Percentiles rank a stretch among this genome's conserved stretches.
Evolutionary conservation across 2,329 filamentous ascomycete species (phyloP).

Genomic region (Zarea fungicola): DNA sequence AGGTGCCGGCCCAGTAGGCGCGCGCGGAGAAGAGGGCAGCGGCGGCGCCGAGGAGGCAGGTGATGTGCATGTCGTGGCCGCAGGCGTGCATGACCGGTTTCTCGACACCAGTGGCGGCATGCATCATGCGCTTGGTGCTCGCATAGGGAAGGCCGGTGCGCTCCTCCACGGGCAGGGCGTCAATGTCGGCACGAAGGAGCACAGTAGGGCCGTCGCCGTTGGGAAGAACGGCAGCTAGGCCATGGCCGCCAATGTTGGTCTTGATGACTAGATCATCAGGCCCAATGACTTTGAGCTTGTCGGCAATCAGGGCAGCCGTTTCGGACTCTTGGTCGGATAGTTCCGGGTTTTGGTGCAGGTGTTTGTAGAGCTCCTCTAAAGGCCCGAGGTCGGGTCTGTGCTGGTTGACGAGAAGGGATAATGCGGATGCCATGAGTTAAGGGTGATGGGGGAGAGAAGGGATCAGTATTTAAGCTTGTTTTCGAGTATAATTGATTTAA

Average conservation of each 20-base stretch:
- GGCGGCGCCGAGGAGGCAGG: constrained; percentile 50
- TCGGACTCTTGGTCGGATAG: constrained; percentile 51
- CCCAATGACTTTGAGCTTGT: constrained; percentile 28
- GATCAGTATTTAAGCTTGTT: not conserved
- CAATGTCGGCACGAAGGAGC: constrained; percentile 57
- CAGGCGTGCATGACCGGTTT: constrained; percentile 64
- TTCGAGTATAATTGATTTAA: too few species aligned
- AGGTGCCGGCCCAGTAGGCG: constrained; percentile 54
- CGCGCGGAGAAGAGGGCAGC: constrained; percentile 40
- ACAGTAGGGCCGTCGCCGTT: constrained; percentile 53
- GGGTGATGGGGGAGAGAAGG: not conserved
- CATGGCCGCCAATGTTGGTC: constrained; percentile 49
- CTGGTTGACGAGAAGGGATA: constrained; percentile 3
- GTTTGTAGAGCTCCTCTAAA: constrained; percentile 42
- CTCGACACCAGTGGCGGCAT: constrained; percentile 39
- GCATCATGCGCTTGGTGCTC: constrained; percentile 35
- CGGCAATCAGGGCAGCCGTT: constrained; percentile 43
- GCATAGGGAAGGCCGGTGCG: constrained; percentile 50
- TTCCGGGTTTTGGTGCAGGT: constrained; percentile 55
- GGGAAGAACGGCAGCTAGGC: constrained; percentile 48
- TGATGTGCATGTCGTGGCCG: constrained; percentile 63
- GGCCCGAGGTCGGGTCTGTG: constrained; percentile 7
- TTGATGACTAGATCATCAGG: constrained; percentile 33
- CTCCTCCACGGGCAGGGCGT: constrained; percentile 55
- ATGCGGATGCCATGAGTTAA: constrained; percentile 1